These are phyloP conservation scores for Craterostigma plantagineum DNA, from an alignment of 257 asterid genomes.

Conservation along the genomic window DNA sequence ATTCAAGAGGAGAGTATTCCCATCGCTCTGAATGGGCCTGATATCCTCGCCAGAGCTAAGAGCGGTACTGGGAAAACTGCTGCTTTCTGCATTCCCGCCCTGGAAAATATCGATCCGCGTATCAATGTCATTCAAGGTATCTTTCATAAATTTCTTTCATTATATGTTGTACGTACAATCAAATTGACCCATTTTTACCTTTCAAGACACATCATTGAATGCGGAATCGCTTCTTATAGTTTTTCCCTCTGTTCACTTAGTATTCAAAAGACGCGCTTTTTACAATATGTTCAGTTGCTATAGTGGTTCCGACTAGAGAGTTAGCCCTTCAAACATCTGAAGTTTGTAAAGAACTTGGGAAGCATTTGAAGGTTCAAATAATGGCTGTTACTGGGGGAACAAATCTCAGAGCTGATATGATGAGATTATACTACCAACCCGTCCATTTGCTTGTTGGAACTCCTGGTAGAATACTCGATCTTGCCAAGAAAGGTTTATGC, in stretches of 20 bases:
- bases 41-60: slow-evolving; percentile 69
- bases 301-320: not conserved
- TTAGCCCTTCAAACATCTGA: not conserved
- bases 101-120: slow-evolving; percentile 64
- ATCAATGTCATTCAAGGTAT: slow-evolving; percentile 55
- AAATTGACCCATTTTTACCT: not conserved
- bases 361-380: not conserved
- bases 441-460: slow-evolving; percentile 44
- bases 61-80: slow-evolving; percentile 87
- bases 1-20: slow-evolving; percentile 86
- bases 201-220: too few relatives aligned
- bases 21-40: slow-evolving; percentile 64
- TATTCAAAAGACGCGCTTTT: slow-evolving; percentile 7
- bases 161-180: not conserved
- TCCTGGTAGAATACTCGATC: slow-evolving; percentile 80
- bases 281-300: slow-evolving; percentile 16
- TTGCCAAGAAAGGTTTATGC: slow-evolving; percentile 45
- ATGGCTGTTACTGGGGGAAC: not conserved
- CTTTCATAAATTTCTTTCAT: not conserved
- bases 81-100: slow-evolving; percentile 65
- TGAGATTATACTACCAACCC: slow-evolving; percentile 3
- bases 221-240: too few relatives aligned
- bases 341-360: not conserved
- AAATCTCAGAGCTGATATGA: not conserved
- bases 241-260: not conserved